A percentile compares a stretch with the other conserved stretches of the same genome.
Evolutionary conservation across 176 grass and related monocot genomes (phyloP).

Genomic region (Triticum turgidum): DNA sequence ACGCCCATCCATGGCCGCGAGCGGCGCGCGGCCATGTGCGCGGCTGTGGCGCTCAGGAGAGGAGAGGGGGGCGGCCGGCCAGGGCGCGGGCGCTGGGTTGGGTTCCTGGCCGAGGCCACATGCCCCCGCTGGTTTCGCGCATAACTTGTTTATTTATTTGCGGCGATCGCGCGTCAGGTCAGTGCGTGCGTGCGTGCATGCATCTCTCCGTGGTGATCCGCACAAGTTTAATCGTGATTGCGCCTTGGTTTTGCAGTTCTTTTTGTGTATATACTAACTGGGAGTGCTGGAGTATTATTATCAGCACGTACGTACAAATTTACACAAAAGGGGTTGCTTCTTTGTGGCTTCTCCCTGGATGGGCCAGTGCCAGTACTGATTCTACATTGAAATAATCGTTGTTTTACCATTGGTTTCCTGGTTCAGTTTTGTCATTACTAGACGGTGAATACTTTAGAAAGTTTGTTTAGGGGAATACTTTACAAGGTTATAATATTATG

Average conservation of each 20-base stretch:
- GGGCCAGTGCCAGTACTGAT: background rate
- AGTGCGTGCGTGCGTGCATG: background rate
- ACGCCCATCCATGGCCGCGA: background rate
- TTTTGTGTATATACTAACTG: slow-evolving; percentile 11
- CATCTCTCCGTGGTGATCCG: background rate
- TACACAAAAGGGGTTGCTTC: background rate
- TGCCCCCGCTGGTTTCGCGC: background rate
- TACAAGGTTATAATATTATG: background rate
- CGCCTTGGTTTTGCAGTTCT: slow-evolving; percentile 12
- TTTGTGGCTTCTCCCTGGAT: background rate
- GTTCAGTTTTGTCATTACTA: background rate
- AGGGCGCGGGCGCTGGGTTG: background rate
- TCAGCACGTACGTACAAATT: background rate
- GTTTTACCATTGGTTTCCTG: background rate
- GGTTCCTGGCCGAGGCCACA: slow-evolving; percentile 15
- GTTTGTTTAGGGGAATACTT: too few species aligned
- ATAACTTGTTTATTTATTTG: background rate
- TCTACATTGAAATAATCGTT: background rate
- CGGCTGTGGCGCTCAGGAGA: slow-evolving; percentile 2
- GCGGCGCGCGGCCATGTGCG: slow-evolving; percentile 5
- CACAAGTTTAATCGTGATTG: background rate
- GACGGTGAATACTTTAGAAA: background rate
- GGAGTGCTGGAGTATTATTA: background rate
- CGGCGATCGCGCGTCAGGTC: background rate
- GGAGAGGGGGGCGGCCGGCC: background rate